Evolutionary conservation across 805 yeast genomes (phyloP).

Genomic region (Blastobotrys mokoenaii): DNA sequence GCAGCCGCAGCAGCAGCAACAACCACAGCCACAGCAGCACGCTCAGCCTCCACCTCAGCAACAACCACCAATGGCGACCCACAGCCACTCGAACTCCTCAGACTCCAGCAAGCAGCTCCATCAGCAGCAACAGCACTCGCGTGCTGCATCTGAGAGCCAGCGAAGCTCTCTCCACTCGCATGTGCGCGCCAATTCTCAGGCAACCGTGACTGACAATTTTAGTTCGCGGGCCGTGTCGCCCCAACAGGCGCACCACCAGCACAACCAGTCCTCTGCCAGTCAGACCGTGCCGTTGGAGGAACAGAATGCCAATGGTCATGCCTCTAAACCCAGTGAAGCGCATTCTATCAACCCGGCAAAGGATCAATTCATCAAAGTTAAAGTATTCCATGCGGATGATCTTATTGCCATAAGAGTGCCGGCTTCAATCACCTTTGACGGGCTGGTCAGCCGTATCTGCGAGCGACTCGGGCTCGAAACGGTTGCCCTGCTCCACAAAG

Average conservation of each 20-base stretch:
- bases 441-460: slow-evolving; percentile 25
- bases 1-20: not conserved
- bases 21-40: not conserved
- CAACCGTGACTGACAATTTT: not conserved
- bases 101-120: not conserved
- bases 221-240: not conserved
- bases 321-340: slow-evolving; percentile 4
- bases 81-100: not conserved
- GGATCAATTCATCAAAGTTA: slow-evolving; percentile 26
- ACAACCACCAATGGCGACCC: not conserved
- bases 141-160: not conserved
- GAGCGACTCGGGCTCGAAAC: slow-evolving; percentile 26
- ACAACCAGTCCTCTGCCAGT: not conserved
- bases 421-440: slow-evolving; percentile 22
- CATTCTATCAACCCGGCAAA: too few species aligned
- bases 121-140: not conserved
- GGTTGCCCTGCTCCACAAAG: slow-evolving; percentile 23
- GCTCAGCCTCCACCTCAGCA: slow-evolving; percentile 2
- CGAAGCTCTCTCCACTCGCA: not conserved
- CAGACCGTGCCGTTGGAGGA: not conserved
- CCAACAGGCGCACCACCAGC: not conserved
- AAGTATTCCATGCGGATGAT: slow-evolving; percentile 31
- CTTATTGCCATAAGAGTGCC: slow-evolving; percentile 33
- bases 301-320: not conserved
- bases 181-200: not conserved